Conservation (phyloP, 1,284 basidiomycete genomes). For the Cutaneotrichosporon sp. region DNA sequence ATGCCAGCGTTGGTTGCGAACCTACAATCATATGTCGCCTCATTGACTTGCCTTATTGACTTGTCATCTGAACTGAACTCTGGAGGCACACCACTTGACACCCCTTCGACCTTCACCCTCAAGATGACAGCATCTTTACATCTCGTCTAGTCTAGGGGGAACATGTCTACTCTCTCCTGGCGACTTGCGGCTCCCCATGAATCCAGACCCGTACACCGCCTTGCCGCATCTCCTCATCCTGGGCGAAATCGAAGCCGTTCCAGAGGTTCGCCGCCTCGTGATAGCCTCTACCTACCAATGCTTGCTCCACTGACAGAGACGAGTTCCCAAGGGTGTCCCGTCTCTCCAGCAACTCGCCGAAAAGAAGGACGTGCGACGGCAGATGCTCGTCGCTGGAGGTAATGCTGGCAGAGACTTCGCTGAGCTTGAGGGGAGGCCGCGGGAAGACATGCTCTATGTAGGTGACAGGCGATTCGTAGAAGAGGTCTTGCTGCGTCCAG, state of each 20-base stretch:
- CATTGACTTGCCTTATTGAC: neutral
- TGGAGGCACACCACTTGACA: no score
- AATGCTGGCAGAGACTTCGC: neutral
- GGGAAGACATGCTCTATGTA: constrained; percentile 66
- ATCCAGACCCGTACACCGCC: constrained; percentile 63
- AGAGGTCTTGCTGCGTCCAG: constrained; percentile 77
- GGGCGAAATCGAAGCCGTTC: constrained; percentile 64
- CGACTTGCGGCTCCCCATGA: neutral
- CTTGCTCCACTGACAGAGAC: constrained; percentile 49
- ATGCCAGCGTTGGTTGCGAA: constrained; percentile 14
- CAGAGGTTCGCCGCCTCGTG: constrained; percentile 60
- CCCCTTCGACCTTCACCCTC: neutral
- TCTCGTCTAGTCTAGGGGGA: neutral
- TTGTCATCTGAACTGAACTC: no score
- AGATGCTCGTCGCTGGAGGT: neutral
- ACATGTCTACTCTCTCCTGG: neutral
- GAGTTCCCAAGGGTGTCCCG: neutral
- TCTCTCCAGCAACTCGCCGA: constrained; percentile 65
- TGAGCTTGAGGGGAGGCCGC: constrained; percentile 41
- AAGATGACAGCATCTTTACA: neutral
- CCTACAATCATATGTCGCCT: neutral
- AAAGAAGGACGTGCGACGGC: constrained; percentile 77
- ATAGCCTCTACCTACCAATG: constrained; percentile 66
- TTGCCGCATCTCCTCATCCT: constrained; percentile 73
- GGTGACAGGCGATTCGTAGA: constrained; percentile 69